Conservation (phyloP, 2,329 filamentous ascomycete species). For the Tolypocladium ovalisporum region DNA sequence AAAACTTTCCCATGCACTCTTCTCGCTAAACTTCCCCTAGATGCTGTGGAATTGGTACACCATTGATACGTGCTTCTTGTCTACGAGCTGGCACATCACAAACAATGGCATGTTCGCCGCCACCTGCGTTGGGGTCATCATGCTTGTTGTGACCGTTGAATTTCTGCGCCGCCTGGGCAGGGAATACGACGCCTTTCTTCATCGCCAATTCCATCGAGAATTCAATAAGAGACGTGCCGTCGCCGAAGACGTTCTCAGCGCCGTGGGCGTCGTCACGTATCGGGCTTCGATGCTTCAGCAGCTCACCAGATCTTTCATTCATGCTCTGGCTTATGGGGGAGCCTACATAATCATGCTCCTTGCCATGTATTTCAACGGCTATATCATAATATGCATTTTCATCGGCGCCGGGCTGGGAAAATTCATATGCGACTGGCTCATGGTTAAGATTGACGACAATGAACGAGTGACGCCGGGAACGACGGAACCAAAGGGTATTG, state of each 20-base stretch:
- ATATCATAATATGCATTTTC: constrained; percentile 71
- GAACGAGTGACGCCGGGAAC: constrained; percentile 8
- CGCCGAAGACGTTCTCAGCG: constrained; percentile 7
- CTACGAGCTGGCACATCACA: constrained; percentile 59
- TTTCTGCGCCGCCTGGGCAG: constrained; percentile 57
- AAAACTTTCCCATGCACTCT: not conserved
- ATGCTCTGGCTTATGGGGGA: constrained; percentile 60
- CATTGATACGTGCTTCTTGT: constrained; percentile 61
- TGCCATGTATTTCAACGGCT: constrained; percentile 54
- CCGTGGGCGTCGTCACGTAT: constrained; percentile 20
- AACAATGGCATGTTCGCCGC: constrained; percentile 64
- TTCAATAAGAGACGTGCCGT: constrained; percentile 11
- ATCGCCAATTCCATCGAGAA: constrained; percentile 34
- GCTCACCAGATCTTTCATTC: constrained; percentile 50
- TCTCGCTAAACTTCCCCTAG: constrained; percentile 23
- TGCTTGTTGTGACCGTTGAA: constrained; percentile 62
- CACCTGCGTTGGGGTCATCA: constrained; percentile 64
- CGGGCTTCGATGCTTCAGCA: constrained; percentile 55
- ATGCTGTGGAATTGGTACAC: constrained; percentile 77
- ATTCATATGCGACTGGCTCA: constrained; percentile 44
- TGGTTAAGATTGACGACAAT: constrained; percentile 26
- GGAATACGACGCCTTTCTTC: constrained; percentile 59
- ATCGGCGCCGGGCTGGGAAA: constrained; percentile 40
- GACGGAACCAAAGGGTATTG: constrained; percentile 20
- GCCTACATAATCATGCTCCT: constrained; percentile 69